Base-by-base conservation (phyloP, 345 rosid genomes). In the Ailanthus altissimus region DNA sequence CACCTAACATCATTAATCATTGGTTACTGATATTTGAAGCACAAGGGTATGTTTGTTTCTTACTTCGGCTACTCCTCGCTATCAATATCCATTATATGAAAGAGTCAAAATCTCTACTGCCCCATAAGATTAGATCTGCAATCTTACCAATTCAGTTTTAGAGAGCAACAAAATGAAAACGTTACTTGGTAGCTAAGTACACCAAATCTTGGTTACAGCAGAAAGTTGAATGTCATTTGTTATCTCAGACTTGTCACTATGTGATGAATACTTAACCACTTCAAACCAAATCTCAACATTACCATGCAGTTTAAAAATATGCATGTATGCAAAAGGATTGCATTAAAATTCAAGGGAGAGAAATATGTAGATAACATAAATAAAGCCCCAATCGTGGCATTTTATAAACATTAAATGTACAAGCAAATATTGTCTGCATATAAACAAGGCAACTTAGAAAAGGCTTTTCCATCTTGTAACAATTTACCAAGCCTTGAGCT, bases 381-480 rank as follows among this genome's bases (percentile, higher is more conserved):
- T 61, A 73, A 38, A 23, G 71, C 51, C 50, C 15, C 70, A 13
- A 75, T 65, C 25, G 61, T 42, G 51, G 72, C 63, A 65, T 21
- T 53, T 53, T 75, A 64, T 75, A 75, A 58, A 50, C 51, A 63
- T 40, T 60, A 53, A 75, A 64, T 64, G 70, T 75, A 75, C 70
- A 51, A 58, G 1, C 69, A 1, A 75, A 51, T 64, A 42, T 51
- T 11, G 47, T 53, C 13, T 12, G 49, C 63, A 43, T 43, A 72
- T 26, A 58, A 69, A 50, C 75, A 76, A 68, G 74, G 74, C 47
- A 58, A 74, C 74, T 76, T 58, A 32, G 38, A 28, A 13, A 58
- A 68, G 38, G 56, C 42, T 45, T 23, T 64, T 64, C 78, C 43
- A 63, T 65, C 14, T 75, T 65, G 40, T 11, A 75, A 49, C 28